Percentiles rank a stretch among this genome's conserved stretches.
phyloP scores from a whole-genome alignment of 495 filamentous ascomycete species.

The Podospora fimiseda region DNA sequence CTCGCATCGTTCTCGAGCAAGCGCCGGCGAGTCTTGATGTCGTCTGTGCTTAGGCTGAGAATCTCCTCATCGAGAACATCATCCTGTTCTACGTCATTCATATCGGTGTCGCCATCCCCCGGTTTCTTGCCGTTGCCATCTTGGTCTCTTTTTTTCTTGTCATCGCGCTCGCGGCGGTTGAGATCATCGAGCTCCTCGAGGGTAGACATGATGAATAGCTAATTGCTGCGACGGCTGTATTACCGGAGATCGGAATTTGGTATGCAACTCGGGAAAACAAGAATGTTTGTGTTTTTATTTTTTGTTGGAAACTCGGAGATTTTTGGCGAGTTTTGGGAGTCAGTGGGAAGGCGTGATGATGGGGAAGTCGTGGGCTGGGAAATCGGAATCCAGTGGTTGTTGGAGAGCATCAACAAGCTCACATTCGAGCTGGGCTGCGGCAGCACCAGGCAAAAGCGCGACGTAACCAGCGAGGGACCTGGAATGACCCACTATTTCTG shows the following conservation, averaged over 20 bases:
- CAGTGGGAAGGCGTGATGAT: constrained; percentile 5
- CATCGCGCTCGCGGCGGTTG: constrained; percentile 66
- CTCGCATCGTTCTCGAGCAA: constrained; percentile 94
- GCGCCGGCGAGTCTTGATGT: constrained; percentile 80
- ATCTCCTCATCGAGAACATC: constrained; percentile 88
- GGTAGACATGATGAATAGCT: constrained; percentile 27
- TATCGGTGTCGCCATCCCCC: constrained; percentile 73
- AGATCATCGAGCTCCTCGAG: constrained; percentile 41
- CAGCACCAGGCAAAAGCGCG: constrained; percentile 34
- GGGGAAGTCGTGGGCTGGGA: constrained; percentile 11
- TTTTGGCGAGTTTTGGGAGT: too few species aligned
- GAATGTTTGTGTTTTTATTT: background rate
- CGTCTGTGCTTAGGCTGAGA: constrained; percentile 79
- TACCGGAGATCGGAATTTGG: too few species aligned
- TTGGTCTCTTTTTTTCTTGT: constrained; percentile 61
- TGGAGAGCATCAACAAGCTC: constrained; percentile 22
- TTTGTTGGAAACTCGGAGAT: too few species aligned
- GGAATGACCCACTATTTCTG: constrained; percentile 12
- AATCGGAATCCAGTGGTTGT: constrained; percentile 4
- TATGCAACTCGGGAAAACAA: background rate
- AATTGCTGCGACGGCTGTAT: background rate
- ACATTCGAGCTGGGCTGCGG: constrained; percentile 19
- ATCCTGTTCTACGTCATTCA: constrained; percentile 76
- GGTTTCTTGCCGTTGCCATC: constrained; percentile 58
- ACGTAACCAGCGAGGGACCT: constrained; percentile 26